Conservation (phyloP, 1,284 basidiomycete genomes). For the Austroboletus rostrupii region DNA sequence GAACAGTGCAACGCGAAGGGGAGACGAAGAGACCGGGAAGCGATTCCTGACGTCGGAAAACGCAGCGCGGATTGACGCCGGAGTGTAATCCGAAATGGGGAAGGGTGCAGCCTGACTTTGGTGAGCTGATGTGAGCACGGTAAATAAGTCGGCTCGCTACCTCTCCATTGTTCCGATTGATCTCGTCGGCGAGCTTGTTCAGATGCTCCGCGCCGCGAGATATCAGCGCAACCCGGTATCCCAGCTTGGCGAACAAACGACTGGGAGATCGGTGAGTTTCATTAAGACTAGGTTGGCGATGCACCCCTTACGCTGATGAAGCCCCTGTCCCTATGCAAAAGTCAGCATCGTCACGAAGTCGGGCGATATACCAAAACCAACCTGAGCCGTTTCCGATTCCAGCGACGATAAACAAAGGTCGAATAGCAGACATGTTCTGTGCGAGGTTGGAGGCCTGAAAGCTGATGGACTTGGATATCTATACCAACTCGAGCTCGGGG, state of each 20-base stretch:
- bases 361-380: slow-evolving; percentile 2
- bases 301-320: slow-evolving; percentile 51
- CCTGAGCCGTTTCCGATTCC: slow-evolving; percentile 51
- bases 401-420: slow-evolving; percentile 47
- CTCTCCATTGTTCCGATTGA: slow-evolving; percentile 57
- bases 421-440: slow-evolving; percentile 32
- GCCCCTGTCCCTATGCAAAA: slow-evolving; percentile 50
- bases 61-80: slow-evolving; percentile 46
- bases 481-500: background rate
- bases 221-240: slow-evolving; percentile 67
- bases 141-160: slow-evolving; percentile 29
- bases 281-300: background rate
- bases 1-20: slow-evolving; percentile 63
- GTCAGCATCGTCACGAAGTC: background rate
- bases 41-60: slow-evolving; percentile 51
- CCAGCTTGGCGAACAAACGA: slow-evolving; percentile 58
- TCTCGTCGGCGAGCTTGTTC: slow-evolving; percentile 49
- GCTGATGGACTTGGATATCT: background rate
- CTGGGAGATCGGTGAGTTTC: slow-evolving; percentile 31
- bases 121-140: background rate
- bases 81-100: slow-evolving; percentile 53
- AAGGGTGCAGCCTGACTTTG: slow-evolving; percentile 54
- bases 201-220: slow-evolving; percentile 56
- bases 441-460: background rate
- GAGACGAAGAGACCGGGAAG: slow-evolving; percentile 43